Percentiles rank a stretch among this genome's conserved stretches.
These are phyloP conservation scores for Zygnema cylindricum DNA, from an alignment of 139 green algal species.

Conservation along the genomic window DNA sequence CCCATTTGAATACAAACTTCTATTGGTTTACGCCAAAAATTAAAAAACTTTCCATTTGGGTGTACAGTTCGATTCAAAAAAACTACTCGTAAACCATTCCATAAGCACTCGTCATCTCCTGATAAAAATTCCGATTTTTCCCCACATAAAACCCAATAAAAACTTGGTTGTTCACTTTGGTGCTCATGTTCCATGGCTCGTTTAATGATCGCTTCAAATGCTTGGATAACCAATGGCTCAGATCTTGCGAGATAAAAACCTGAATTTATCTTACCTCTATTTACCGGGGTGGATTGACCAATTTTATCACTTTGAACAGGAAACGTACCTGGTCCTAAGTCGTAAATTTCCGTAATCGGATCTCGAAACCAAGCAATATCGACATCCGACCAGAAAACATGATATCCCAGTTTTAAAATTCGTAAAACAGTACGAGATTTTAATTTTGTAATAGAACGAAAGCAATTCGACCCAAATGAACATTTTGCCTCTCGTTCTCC, in stretches of 20 bases:
- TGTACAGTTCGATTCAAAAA: constrained; percentile 44
- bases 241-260: constrained; percentile 52
- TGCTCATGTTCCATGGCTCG: constrained; percentile 39
- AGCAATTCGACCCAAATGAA: constrained; percentile 45
- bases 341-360: constrained; percentile 22
- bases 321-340: constrained; percentile 42
- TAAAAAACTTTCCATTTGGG: constrained; percentile 39
- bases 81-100: constrained; percentile 36
- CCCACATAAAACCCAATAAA: constrained; percentile 48
- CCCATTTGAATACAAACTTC: constrained; percentile 26
- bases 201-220: constrained; percentile 36
- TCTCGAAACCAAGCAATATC: constrained; percentile 48
- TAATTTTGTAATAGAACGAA: constrained; percentile 54
- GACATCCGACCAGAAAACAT: constrained; percentile 45
- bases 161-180: constrained; percentile 50
- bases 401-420: constrained; percentile 43
- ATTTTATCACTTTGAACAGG: constrained; percentile 51
- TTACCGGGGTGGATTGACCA: constrained; percentile 22
- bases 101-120: constrained; percentile 35
- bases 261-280: constrained; percentile 46
- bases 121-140: constrained; percentile 40
- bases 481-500: constrained; percentile 31
- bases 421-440: constrained; percentile 36
- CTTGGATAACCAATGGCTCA: constrained; percentile 23
- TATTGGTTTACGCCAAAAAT: constrained; percentile 44